These are phyloP conservation scores for Kwoniella bestiolae DNA, from an alignment of 768 basidiomycete species.

Conservation along the genomic window DNA sequence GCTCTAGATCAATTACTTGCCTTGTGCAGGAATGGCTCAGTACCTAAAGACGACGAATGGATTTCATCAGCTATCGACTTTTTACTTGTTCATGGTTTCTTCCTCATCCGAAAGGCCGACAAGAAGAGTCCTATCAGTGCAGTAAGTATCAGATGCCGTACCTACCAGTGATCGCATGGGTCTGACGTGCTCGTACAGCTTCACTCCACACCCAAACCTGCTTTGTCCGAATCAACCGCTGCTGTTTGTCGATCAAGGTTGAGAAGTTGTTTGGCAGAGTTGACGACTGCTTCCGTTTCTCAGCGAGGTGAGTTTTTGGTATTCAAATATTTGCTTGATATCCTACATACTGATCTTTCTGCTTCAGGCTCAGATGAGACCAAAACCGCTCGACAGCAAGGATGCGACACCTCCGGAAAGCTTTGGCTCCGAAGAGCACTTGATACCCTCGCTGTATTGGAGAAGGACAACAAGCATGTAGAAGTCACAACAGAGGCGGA, in stretches of 20 bases:
- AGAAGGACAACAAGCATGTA: constrained; percentile 73
- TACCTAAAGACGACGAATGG: constrained; percentile 80
- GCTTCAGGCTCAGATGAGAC: constrained; percentile 12
- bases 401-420: constrained; percentile 71
- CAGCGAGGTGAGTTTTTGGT: constrained; percentile 64
- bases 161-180: too few species aligned
- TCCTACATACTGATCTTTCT: not conserved
- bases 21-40: constrained; percentile 75
- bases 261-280: constrained; percentile 72
- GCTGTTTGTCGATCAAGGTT: constrained; percentile 71
- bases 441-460: constrained; percentile 59
- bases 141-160: constrained; percentile 62
- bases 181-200: constrained; percentile 61
- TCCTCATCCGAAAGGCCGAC: constrained; percentile 72
- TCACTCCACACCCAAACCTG: constrained; percentile 67
- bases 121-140: constrained; percentile 66
- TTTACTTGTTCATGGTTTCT: constrained; percentile 79
- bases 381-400: constrained; percentile 54
- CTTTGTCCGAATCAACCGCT: constrained; percentile 74
- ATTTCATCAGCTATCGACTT: constrained; percentile 76
- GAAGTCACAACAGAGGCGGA: constrained; percentile 63
- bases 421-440: constrained; percentile 78
- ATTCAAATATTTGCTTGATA: too few species aligned
- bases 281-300: constrained; percentile 65
- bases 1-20: constrained; percentile 80